phyloP scores from a whole-genome alignment of 106 monocot genomes.

The Phalaenopsis aphrodite region DNA sequence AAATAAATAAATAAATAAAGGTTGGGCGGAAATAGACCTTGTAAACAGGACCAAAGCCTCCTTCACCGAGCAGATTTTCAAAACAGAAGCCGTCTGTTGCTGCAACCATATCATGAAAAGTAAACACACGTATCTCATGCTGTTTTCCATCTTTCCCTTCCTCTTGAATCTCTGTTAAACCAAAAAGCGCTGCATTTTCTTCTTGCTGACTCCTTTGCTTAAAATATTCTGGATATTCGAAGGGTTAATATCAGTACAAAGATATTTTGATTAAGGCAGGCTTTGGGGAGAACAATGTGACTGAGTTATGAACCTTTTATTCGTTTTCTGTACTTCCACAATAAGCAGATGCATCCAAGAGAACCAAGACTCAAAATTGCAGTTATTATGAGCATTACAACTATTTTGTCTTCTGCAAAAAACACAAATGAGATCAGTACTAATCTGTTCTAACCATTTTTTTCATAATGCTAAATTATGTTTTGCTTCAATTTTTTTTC shows the following conservation, averaged over 20 bases:
- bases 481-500: too few relatives aligned
- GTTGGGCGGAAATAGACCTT: neutral
- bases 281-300: too few relatives aligned
- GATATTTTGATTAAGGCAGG: too few relatives aligned
- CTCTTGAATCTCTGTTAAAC: too few relatives aligned
- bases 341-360: neutral
- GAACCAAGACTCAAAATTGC: neutral
- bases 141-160: too few relatives aligned
- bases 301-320: neutral
- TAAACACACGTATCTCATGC: too few relatives aligned
- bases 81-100: constrained; percentile 14
- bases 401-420: neutral
- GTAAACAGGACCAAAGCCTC: constrained; percentile 16
- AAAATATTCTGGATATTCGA: too few relatives aligned
- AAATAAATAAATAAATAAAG: too few relatives aligned
- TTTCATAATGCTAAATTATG: neutral
- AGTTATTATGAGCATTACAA: neutral
- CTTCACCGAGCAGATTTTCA: constrained; percentile 20
- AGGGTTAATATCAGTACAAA: too few relatives aligned
- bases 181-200: too few relatives aligned
- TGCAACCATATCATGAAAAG: neutral
- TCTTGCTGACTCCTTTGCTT: too few relatives aligned
- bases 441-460: neutral
- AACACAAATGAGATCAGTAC: neutral
- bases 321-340: constrained; percentile 10